Evolutionary conservation across 768 basidiomycete species (phyloP).

Genomic region (Lentinula sp.): DNA sequence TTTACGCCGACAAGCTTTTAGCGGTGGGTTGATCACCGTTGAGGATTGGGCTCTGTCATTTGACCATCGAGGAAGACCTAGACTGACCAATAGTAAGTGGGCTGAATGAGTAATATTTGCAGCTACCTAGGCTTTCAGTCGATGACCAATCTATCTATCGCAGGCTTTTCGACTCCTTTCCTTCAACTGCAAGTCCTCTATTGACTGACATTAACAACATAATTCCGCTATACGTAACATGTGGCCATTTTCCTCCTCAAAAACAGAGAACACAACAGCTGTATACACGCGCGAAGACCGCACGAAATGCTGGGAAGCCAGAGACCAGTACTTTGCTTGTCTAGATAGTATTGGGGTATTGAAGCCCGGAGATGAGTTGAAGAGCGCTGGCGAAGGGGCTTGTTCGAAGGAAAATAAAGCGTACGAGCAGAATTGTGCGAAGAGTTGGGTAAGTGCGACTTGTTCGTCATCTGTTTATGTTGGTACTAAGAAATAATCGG

Average conservation of each 20-base stretch:
- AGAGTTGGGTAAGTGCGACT: slow-evolving; percentile 72
- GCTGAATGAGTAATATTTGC: too few relatives aligned
- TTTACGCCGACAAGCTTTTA: too few relatives aligned
- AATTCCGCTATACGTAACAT: neutral
- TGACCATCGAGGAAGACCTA: too few relatives aligned
- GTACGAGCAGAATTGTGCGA: slow-evolving; percentile 75
- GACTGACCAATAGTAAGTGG: too few relatives aligned
- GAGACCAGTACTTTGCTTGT: slow-evolving; percentile 84
- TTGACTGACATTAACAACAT: too few relatives aligned
- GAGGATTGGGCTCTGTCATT: too few relatives aligned
- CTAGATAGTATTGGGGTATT: slow-evolving; percentile 64
- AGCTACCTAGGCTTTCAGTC: too few relatives aligned
- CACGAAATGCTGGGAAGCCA: slow-evolving; percentile 74
- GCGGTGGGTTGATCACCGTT: too few relatives aligned
- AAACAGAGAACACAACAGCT: slow-evolving; percentile 21
- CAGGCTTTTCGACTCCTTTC: too few relatives aligned
- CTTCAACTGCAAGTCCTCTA: too few relatives aligned
- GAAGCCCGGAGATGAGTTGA: slow-evolving; percentile 67
- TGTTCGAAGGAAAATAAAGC: slow-evolving; percentile 50
- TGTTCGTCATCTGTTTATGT: neutral
- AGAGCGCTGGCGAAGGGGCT: slow-evolving; percentile 13
- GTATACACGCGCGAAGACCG: slow-evolving; percentile 57
- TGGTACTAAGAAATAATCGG: neutral
- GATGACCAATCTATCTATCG: too few relatives aligned
- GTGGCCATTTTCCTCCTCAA: slow-evolving; percentile 26